These are phyloP conservation scores for Entomortierella lignicola DNA, from an alignment of 192 early-diverging fungal genomes.

Conservation along the genomic window DNA sequence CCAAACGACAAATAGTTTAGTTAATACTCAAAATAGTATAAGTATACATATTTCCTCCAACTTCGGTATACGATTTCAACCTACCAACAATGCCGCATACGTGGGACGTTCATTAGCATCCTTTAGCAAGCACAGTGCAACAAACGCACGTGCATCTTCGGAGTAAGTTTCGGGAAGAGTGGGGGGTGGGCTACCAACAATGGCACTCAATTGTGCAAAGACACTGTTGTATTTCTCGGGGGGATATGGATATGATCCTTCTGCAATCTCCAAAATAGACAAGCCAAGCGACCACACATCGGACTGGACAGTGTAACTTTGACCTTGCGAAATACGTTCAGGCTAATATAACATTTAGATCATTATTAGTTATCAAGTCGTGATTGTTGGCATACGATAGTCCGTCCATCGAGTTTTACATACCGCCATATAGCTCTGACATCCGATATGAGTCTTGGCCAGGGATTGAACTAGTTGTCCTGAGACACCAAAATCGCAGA, in stretches of 20 bases:
- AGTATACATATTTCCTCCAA: background rate
- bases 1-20: no score
- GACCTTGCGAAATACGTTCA: constrained; percentile 82
- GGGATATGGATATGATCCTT: constrained; percentile 85
- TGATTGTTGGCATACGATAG: no score
- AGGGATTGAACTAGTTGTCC: constrained; percentile 89
- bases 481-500: constrained; percentile 97
- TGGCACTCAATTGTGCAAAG: constrained; percentile 90
- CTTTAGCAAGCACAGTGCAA: constrained; percentile 77
- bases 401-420: no score
- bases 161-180: constrained; percentile 78
- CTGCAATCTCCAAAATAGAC: constrained; percentile 86
- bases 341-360: constrained; percentile 65
- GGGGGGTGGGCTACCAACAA: constrained; percentile 84
- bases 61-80: background rate
- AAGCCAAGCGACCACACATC: constrained; percentile 96
- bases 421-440: constrained; percentile 95
- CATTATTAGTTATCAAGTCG: background rate
- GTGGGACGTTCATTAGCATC: constrained; percentile 75
- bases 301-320: constrained; percentile 85
- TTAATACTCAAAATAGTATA: background rate
- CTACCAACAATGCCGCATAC: constrained; percentile 77
- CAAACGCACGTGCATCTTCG: constrained; percentile 80
- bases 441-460: constrained; percentile 94
- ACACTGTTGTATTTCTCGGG: constrained; percentile 73